phyloP scores from a whole-genome alignment of 2,329 filamentous ascomycete species.

The Alternaria incomplexa region DNA sequence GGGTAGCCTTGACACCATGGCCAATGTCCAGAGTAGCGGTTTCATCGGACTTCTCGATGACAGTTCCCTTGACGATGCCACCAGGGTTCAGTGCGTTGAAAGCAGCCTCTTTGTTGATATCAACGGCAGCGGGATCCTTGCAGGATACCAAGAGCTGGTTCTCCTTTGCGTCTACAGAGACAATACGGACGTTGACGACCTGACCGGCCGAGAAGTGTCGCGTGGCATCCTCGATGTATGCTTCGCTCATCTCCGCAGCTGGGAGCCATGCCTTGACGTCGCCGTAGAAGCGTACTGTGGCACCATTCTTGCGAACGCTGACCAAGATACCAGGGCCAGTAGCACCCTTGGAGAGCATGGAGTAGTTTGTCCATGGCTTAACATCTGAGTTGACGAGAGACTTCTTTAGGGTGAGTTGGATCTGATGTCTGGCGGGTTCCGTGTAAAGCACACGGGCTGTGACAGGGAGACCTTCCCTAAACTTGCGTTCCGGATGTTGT shows the following conservation, averaged over 20 bases:
- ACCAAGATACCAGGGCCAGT: slow-evolving; percentile 87
- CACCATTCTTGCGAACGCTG: slow-evolving; percentile 78
- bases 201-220: slow-evolving; percentile 91
- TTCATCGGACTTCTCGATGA: slow-evolving; percentile 54
- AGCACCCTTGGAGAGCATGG: slow-evolving; percentile 74
- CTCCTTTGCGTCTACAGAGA: slow-evolving; percentile 75
- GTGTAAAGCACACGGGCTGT: slow-evolving; percentile 86
- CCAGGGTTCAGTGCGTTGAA: slow-evolving; percentile 77
- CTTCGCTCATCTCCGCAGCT: slow-evolving; percentile 96
- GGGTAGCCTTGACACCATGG: slow-evolving; percentile 75
- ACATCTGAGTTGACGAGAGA: slow-evolving; percentile 88
- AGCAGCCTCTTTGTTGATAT: slow-evolving; percentile 74
- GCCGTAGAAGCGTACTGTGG: slow-evolving; percentile 92
- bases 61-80: slow-evolving; percentile 75
- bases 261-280: slow-evolving; percentile 84
- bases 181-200: slow-evolving; percentile 87
- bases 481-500: slow-evolving; percentile 95
- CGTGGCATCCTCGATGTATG: slow-evolving; percentile 85
- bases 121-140: slow-evolving; percentile 83
- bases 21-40: slow-evolving; percentile 72
- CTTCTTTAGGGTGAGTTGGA: slow-evolving; percentile 93
- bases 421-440: slow-evolving; percentile 74
- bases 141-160: slow-evolving; percentile 85
- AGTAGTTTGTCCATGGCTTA: slow-evolving; percentile 77
- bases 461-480: slow-evolving; percentile 82